Evolutionary conservation across 192 early-diverging fungal genomes (phyloP).

Genomic region (Coemansia sp.): DNA sequence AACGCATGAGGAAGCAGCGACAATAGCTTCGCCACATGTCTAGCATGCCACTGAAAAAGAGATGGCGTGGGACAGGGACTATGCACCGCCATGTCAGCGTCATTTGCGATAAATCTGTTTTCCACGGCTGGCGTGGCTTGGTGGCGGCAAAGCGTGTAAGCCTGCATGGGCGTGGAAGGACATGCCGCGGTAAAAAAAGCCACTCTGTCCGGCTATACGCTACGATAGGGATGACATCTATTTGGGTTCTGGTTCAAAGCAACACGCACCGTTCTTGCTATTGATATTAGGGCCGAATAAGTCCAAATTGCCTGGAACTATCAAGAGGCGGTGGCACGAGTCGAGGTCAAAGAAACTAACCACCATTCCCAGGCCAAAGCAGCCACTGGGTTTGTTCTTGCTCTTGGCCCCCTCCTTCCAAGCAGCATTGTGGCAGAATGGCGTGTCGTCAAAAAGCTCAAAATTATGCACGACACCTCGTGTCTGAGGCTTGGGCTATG

Average conservation of each 20-base stretch:
- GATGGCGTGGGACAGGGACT: not conserved
- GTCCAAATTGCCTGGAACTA: not conserved
- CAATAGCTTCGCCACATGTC: not conserved
- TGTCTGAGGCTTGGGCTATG: not conserved
- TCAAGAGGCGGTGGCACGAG: not conserved
- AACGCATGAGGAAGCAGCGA: not conserved
- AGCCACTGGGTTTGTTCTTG: not conserved
- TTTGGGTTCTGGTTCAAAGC: not conserved
- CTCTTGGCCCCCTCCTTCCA: not conserved
- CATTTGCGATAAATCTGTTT: conserved; percentile 1
- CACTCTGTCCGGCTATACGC: not conserved
- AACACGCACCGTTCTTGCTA: not conserved
- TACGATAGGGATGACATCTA: not conserved
- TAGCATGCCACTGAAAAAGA: not conserved
- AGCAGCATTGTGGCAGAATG: not conserved
- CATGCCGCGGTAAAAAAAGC: not conserved
- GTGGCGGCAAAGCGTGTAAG: not conserved
- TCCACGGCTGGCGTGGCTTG: not conserved
- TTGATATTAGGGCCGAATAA: not conserved
- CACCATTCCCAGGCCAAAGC: not conserved
- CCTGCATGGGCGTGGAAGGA: not conserved
- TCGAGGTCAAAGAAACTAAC: not conserved
- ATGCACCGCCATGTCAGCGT: conserved; percentile 5
- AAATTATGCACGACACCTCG: too few relatives aligned
- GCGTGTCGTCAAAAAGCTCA: not conserved